A percentile compares a stretch with the other conserved stretches of the same genome.
These are phyloP conservation scores for Plasmodium knowlesi DNA, from an alignment of 169 alveolate species.

Conservation along the genomic window DNA sequence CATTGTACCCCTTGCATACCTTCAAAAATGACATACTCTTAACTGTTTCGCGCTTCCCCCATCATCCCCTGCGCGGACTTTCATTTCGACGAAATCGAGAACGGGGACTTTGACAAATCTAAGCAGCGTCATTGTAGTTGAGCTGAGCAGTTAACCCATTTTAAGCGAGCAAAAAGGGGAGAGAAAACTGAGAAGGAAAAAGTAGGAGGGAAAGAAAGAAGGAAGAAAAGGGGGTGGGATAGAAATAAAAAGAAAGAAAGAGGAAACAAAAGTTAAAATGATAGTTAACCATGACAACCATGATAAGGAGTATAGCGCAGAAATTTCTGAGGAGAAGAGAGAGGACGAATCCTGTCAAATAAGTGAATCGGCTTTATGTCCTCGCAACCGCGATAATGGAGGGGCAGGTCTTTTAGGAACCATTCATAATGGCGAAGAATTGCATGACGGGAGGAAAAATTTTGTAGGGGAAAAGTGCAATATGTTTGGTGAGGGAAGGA, in stretches of 20 bases:
- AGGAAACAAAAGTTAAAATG: slow-evolving; percentile 1
- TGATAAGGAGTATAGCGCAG: slow-evolving; percentile 36
- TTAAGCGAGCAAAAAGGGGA: neutral
- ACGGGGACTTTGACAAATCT: slow-evolving; percentile 2
- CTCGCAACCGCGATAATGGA: neutral
- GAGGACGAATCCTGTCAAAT: slow-evolving; percentile 20
- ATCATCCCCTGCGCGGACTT: neutral
- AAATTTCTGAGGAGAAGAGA: slow-evolving; percentile 31
- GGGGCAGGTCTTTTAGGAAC: neutral
- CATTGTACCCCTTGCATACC: neutral
- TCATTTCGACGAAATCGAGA: neutral
- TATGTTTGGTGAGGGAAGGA: neutral
- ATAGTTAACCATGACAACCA: neutral
- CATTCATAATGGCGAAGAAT: neutral
- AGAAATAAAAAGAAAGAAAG: neutral
- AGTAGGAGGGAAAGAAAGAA: neutral
- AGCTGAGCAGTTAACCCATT: neutral
- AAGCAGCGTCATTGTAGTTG: neutral
- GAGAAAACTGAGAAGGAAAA: neutral
- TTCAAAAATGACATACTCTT: neutral
- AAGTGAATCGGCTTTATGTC: neutral
- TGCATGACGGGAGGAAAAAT: neutral
- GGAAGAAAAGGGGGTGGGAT: neutral
- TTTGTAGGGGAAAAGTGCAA: neutral
- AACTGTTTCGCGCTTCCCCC: neutral